Percentiles rank a stretch among this genome's conserved stretches.
Evolutionary conservation across 73 alveolate genomes (phyloP).

Genomic region (Tetrahymena malaccensis): DNA sequence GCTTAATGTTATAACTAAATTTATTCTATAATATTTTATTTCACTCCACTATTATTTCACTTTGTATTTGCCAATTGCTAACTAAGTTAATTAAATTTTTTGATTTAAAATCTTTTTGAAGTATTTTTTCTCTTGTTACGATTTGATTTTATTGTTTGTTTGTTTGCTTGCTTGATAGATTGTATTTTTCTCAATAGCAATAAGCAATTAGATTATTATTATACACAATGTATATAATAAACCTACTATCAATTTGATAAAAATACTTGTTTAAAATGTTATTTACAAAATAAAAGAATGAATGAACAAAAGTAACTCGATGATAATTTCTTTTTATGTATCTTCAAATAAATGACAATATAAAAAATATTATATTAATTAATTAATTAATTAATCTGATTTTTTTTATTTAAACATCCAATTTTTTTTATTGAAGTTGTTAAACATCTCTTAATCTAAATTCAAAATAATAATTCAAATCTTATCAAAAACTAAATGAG

Average conservation of each 20-base stretch:
- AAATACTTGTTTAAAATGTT: not conserved
- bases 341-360: no score
- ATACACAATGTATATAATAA: not conserved
- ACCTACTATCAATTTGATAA: not conserved
- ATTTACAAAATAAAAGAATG: no score
- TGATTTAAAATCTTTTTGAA: not conserved
- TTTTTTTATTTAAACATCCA: no score
- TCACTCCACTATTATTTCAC: not conserved
- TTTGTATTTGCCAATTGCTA: not conserved
- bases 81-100: not conserved
- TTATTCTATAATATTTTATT: not conserved
- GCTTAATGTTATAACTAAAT: not conserved
- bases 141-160: not conserved
- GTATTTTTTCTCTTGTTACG: not conserved
- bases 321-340: no score
- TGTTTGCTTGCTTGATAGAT: not conserved
- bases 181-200: not conserved
- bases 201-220: not conserved
- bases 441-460: not conserved
- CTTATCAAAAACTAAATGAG: not conserved
- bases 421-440: not conserved
- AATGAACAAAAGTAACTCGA: not conserved
- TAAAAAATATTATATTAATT: no score
- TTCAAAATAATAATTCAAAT: not conserved
- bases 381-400: no score